Base-by-base conservation (phyloP, 257 asterid genomes). In the Nemophila menziesii region DNA sequence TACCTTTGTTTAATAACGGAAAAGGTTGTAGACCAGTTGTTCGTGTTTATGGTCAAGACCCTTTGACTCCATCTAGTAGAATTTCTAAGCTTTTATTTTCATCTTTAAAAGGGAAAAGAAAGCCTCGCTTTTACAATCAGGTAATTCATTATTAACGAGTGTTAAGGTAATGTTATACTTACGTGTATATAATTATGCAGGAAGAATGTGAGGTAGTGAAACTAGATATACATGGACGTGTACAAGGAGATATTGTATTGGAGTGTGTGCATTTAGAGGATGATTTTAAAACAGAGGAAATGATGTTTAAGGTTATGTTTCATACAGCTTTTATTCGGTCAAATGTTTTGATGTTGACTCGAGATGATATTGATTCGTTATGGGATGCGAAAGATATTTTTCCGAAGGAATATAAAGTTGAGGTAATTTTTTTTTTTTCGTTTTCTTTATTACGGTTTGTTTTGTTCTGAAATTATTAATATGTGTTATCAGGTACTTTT, bases 231-330 rank as follows among this genome's bases (percentile, higher is more conserved):
- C 75, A 61, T 49, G 66, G 70, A 62, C 90, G 77, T 39, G 73
- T 86, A 54, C 92, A 77, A 70, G 94, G 99, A 46, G 99, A 90
- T 69, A 65, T 82, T 58, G 93, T 90, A 58, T 78, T 90, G 26
- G 99, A 90, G 72, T 90, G 94, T 57, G 71, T 81, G 58, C 99
- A 90, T 67, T 64, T 85, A 56, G 92, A 85, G 54, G 94, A 82
- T 52, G 94, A 79, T 63, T 65, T 82, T 37, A 74, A 62, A 65
- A 68, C 77, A 73, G 99, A 90, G 61, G 93, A 85, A 69, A 79
- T 75, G 68, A 82, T 90, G 55, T 86, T 81, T 27, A 82, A 94
- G 65, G 76, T 79, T 47, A 82, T 90, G 96, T 79, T 86, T 58
- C 89, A 90, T 69, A 82, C 99, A 34, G 80, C 96, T 40, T 90